Conservation (phyloP, 129 eudicot species). For the Artemisia argyi region DNA sequence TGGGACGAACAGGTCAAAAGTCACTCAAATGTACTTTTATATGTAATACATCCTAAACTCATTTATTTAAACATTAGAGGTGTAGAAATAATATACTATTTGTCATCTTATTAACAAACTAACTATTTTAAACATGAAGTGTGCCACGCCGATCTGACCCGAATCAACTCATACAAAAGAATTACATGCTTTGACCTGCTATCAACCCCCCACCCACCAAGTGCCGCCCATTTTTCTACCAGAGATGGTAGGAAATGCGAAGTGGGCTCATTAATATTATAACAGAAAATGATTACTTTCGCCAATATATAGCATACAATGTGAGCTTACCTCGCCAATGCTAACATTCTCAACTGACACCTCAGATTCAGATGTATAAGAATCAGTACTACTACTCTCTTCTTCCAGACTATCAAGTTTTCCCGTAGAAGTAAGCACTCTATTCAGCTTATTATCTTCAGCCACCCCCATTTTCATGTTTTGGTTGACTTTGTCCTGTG, state of each 20-base stretch:
- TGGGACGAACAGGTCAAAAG: background rate
- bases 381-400: slow-evolving; percentile 52
- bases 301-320: background rate
- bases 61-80: no score
- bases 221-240: slow-evolving; percentile 10
- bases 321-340: slow-evolving; percentile 42
- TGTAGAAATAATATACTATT: no score
- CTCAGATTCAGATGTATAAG: slow-evolving; percentile 38
- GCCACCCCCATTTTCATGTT: slow-evolving; percentile 36
- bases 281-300: background rate
- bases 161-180: no score
- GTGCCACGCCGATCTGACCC: no score
- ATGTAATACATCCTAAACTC: slow-evolving; percentile 4
- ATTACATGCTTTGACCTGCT: no score
- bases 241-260: no score
- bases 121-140: no score
- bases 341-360: slow-evolving; percentile 47
- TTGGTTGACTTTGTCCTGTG: slow-evolving; percentile 41
- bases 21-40: background rate
- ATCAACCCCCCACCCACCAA: background rate
- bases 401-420: slow-evolving; percentile 59
- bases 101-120: no score
- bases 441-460: slow-evolving; percentile 39
- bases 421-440: slow-evolving; percentile 16
- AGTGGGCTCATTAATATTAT: no score